Base-by-base conservation (phyloP, 164 flowering plant genomes). In the Saururus chinensis region DNA sequence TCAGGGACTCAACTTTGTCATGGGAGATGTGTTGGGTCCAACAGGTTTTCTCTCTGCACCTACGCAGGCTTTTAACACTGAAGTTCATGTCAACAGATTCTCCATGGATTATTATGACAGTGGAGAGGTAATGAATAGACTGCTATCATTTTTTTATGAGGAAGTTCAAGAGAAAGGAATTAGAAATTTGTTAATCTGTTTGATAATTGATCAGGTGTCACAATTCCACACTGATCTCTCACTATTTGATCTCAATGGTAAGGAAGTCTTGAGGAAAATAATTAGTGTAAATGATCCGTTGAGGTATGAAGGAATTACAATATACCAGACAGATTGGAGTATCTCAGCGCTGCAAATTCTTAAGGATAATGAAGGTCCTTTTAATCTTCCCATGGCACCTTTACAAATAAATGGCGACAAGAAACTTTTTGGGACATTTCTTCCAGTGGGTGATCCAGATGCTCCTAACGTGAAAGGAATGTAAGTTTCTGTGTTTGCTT, bases 351-450 rank as follows among this genome's bases (percentile, higher is more conserved):
- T 93, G 42, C 97, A 90, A 77, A 51, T 93, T 63, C 74, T 75
- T n/a, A 93, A 81, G 76, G 79, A 87, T 68, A 79, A 66, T 74
- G 89, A 88, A 79, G 97, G 99, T 9, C 99, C 97, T 62, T 93
- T 88, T 74, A 93, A 93, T 81, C 79, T 93, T 84, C 88, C 97
- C n/a, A 71, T 93, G 92, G 99, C 97, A 61, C 97, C 97, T 70
- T 70, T 93, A 62, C 63, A 85, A 78, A 25, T 87, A 63, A 90
- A 82, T 73, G 96, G 97, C 57, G 99, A 93, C 80, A 93, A 93
- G 75, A 93, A 90, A 78, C 95, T 90, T 53, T 93, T 30, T 64
- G 99, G 99, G 64, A 87, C 97, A 41, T 85, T 93, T 68, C 73
- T 93, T 53, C 97, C 99, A 19, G 68, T 82, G 40, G 96, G 83